Evolutionary conservation across 495 filamentous ascomycete genomes (phyloP), one percentile per base, ranked within the genome.

Genomic region (Tuber calosporum): DNA sequence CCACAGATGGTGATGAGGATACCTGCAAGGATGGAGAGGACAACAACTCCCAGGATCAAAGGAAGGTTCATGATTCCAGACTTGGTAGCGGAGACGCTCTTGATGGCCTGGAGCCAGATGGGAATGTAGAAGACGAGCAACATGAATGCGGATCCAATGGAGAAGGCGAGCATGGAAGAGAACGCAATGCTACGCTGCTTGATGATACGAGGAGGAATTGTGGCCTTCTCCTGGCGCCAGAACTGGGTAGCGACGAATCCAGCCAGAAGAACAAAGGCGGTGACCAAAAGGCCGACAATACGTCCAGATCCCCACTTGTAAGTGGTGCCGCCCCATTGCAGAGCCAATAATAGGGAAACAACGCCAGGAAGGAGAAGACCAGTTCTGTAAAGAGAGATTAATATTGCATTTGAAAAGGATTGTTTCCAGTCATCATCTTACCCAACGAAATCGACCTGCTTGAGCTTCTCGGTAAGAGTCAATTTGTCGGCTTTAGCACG

Each of bases 101-200:
- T 90, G 81, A 97, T 89, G 8, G 92, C 88, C 79, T 97, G 93
- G 85, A 97, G 96, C 90, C 91, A 97, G 77, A 94, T 90, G 0
- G 93, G 93, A 30, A 96, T 83, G 84, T 90, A 90, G 81, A 89
- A 92, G 30, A 89, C 82, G 3, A 88, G 82, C n/a, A 90, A 82
- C 71, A 94, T 87, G 82, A 93, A 92, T 0, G 86, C 82, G n/a
- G 86, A 87, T 37, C 88, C 89, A 13, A 90, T 73, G 75, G 83
- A 84, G 77, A 89, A 85, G 36, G 83, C 76, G 80, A 87, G 92
- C 73, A 86, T 83, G 1, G 84, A 81, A 6, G 85, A 82, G 4
- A 84, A 84, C 78, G 86, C 86, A 17, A 97, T 87, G 68, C 84
- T 90, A n/a, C 92, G 88, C 76, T 93, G 89, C 22, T 85, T 88